phyloP scores from a whole-genome alignment of 345 rosid species.

The Garcia nutans region DNA sequence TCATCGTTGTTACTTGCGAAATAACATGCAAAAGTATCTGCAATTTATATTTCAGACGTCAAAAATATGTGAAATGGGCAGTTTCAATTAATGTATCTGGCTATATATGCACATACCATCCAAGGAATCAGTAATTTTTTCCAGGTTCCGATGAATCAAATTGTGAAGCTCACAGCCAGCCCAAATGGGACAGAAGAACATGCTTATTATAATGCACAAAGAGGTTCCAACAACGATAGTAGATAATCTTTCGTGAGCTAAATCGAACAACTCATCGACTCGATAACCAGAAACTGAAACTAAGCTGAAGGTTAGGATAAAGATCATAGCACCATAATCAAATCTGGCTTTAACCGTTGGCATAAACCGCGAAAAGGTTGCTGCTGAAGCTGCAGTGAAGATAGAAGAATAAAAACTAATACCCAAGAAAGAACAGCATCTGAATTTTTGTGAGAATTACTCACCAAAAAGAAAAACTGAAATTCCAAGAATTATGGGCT shows the following conservation, averaged over 20 bases:
- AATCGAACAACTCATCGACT: constrained; percentile 45
- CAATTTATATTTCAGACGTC: not conserved
- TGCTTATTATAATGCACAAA: constrained; percentile 55
- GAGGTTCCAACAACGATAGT: constrained; percentile 64
- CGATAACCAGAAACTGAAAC: constrained; percentile 66
- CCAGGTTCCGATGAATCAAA: constrained; percentile 51
- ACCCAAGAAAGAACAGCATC: no score
- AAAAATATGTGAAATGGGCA: not conserved
- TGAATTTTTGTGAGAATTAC: not conserved
- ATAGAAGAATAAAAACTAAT: not conserved
- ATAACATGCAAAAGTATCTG: constrained; percentile 52
- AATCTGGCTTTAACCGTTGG: constrained; percentile 66
- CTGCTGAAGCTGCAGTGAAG: constrained; percentile 53
- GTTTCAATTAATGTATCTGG: not conserved
- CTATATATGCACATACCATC: constrained; percentile 42
- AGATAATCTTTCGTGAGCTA: constrained; percentile 63
- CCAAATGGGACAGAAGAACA: constrained; percentile 66
- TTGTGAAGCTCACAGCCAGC: constrained; percentile 73
- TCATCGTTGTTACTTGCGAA: constrained; percentile 37
- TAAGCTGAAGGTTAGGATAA: constrained; percentile 76
- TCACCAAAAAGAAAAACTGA: constrained; percentile 67
- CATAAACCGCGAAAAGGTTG: constrained; percentile 73
- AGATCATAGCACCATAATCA: constrained; percentile 75
- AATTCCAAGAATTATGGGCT: constrained; percentile 55
- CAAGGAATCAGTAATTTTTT: constrained; percentile 57